These are phyloP conservation scores for Phytopythium boreale DNA, from an alignment of 352 stramenopile genomes.

Conservation along the genomic window DNA sequence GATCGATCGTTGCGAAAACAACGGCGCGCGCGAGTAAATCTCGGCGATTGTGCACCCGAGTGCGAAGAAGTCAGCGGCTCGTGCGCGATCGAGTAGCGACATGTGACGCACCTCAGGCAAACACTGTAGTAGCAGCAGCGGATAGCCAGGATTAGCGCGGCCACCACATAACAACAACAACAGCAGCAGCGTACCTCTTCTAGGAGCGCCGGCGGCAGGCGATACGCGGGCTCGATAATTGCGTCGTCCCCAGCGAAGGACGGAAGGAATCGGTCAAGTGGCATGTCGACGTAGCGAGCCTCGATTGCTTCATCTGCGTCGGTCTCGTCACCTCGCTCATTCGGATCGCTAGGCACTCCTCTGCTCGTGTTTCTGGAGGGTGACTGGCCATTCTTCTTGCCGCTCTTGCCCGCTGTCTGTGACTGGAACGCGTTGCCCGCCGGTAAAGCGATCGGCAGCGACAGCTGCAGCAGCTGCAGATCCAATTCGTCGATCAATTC, in stretches of 20 bases:
- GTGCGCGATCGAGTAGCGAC: slow-evolving; percentile 26
- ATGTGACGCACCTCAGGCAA: slow-evolving; percentile 17
- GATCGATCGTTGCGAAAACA: slow-evolving; percentile 60
- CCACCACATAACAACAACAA: neutral
- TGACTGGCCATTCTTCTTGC: slow-evolving; percentile 3
- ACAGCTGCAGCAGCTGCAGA: slow-evolving; percentile 50
- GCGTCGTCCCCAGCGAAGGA: slow-evolving; percentile 23
- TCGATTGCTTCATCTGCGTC: neutral
- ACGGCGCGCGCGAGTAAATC: slow-evolving; percentile 46
- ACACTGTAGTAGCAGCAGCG: slow-evolving; percentile 8
- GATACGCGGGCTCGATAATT: slow-evolving; percentile 42
- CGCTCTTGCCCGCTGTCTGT: neutral
- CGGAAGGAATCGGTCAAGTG: neutral
- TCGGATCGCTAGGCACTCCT: too few species aligned
- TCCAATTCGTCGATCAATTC: slow-evolving; percentile 47
- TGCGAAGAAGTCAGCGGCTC: slow-evolving; percentile 52
- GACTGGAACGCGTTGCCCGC: slow-evolving; percentile 10
- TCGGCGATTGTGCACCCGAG: slow-evolving; percentile 71
- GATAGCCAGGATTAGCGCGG: neutral
- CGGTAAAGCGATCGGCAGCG: slow-evolving; percentile 42
- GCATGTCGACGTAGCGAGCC: slow-evolving; percentile 7
- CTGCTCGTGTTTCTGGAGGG: neutral
- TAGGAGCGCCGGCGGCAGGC: slow-evolving; percentile 13
- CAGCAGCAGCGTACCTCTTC: slow-evolving; percentile 5
- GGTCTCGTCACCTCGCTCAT: neutral